Base-by-base conservation (phyloP, 2,329 filamentous ascomycete species). In the Orbilia blumenaviensis region DNA sequence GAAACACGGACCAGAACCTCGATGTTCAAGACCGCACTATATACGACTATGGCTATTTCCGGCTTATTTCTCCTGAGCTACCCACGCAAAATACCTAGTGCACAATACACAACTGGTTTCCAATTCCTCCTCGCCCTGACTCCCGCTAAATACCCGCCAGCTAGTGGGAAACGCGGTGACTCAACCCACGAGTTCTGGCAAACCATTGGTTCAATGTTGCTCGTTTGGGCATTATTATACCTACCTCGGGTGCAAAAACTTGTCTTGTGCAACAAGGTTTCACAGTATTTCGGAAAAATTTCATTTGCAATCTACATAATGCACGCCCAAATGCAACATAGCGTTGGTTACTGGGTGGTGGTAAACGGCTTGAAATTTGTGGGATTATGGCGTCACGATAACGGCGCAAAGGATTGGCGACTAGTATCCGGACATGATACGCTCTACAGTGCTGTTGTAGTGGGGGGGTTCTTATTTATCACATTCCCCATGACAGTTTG, bases 51-150 rank as follows among this genome's bases (percentile, higher is more conserved):
- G 50, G 86, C 86, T 77, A 80, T 88, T 25, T 41, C 85, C 1
- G 85, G 84, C 7, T 83, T 90, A 12, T 90, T 88, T 79, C 82
- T 90, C 5, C 85, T 84, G 82, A 86, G 81, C 8, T 84, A 83
- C 75, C 85, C 85, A 2, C 84, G 86, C 69, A 80, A 82, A 38
- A 34, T 27, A 6, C 42, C 10, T 12, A 82, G 82, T 41, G 80
- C 81, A 16, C 81, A 83, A 16, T 80, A 80, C 10, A 64, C 60
- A 9, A 64, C 58, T 2, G 67, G 67, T 8, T 72, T 48, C 60
- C 14, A 50, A 46, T 72, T 58, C 25, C 60, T 72, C 25, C 1
- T 38, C 34, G 23, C 44, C n/a, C 25, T 63, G 3, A 64, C 67
- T 25, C 67, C 67, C 3, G 23, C 41, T 7, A 64, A 27, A 58